Evolutionary conservation across 176 grass and related monocot species (phyloP).

Genomic region (Oryza australiensis): DNA sequence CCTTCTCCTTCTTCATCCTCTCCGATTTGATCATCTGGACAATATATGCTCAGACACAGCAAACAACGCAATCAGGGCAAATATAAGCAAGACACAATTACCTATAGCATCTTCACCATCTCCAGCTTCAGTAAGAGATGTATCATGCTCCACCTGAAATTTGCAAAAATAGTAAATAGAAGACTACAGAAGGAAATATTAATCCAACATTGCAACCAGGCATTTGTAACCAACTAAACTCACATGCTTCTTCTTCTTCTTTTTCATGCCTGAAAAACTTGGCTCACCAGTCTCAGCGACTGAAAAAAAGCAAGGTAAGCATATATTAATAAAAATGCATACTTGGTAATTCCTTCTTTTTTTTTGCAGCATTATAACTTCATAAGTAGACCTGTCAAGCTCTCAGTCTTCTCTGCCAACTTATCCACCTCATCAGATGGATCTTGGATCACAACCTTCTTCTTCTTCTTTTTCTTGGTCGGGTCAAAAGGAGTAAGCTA

Average conservation of each 20-base stretch:
- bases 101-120: slow-evolving; percentile 46
- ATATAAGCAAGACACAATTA: slow-evolving; percentile 15
- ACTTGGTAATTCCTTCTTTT: neutral
- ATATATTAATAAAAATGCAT: slow-evolving; percentile 11
- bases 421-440: slow-evolving; percentile 77
- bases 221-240: slow-evolving; percentile 24
- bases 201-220: slow-evolving; percentile 10
- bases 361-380: neutral
- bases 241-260: slow-evolving; percentile 99
- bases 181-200: neutral
- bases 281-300: slow-evolving; percentile 57
- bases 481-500: slow-evolving; percentile 92
- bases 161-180: neutral
- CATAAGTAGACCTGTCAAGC: slow-evolving; percentile 37
- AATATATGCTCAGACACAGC: slow-evolving; percentile 1
- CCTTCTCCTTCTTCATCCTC: slow-evolving; percentile 89
- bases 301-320: slow-evolving; percentile 27
- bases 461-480: slow-evolving; percentile 99
- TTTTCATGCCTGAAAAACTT: slow-evolving; percentile 82
- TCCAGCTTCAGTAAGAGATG: slow-evolving; percentile 44
- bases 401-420: slow-evolving; percentile 72
- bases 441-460: slow-evolving; percentile 89
- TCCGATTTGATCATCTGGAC: slow-evolving; percentile 70
- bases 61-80: neutral
- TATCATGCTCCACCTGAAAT: slow-evolving; percentile 61